These are phyloP conservation scores for Tetrapisispora namnaoensis DNA, from an alignment of 805 yeast species.

Conservation along the genomic window DNA sequence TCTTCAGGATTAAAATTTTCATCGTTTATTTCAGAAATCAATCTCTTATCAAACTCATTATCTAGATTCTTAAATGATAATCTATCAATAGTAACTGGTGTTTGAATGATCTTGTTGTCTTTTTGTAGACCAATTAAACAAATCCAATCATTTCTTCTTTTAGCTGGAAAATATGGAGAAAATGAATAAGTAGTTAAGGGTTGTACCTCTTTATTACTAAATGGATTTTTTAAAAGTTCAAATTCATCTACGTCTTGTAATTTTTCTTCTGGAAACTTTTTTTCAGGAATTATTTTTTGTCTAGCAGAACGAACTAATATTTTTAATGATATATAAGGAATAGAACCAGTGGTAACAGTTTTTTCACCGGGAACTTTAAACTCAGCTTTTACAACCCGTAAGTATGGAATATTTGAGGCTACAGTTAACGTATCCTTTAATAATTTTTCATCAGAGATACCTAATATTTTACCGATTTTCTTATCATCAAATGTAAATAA, in stretches of 20 bases:
- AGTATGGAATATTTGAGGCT: slow-evolving; percentile 57
- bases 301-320: slow-evolving; percentile 65
- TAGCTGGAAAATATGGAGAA: slow-evolving; percentile 70
- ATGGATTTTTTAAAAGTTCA: slow-evolving; percentile 65
- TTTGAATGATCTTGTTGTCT: slow-evolving; percentile 71
- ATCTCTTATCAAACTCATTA: slow-evolving; percentile 24
- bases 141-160: slow-evolving; percentile 46
- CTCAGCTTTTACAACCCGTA: slow-evolving; percentile 58
- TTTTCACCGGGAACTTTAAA: slow-evolving; percentile 85
- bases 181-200: slow-evolving; percentile 58
- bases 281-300: slow-evolving; percentile 44
- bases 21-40: slow-evolving; percentile 24
- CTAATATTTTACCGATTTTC: slow-evolving; percentile 47
- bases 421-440: slow-evolving; percentile 42
- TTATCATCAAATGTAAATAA: slow-evolving; percentile 49
- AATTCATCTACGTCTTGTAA: slow-evolving; percentile 48
- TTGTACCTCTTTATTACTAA: slow-evolving; percentile 50
- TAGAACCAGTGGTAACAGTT: slow-evolving; percentile 57
- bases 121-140: slow-evolving; percentile 62
- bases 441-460: slow-evolving; percentile 38
- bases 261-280: slow-evolving; percentile 26
- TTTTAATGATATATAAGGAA: slow-evolving; percentile 66
- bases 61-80: slow-evolving; percentile 22
- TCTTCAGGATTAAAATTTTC: slow-evolving; percentile 30
- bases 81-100: slow-evolving; percentile 33